Percentiles rank a stretch among this genome's conserved stretches.
Conservation (phyloP, 306 rosid genomes). For the Prunus dulcis region DNA sequence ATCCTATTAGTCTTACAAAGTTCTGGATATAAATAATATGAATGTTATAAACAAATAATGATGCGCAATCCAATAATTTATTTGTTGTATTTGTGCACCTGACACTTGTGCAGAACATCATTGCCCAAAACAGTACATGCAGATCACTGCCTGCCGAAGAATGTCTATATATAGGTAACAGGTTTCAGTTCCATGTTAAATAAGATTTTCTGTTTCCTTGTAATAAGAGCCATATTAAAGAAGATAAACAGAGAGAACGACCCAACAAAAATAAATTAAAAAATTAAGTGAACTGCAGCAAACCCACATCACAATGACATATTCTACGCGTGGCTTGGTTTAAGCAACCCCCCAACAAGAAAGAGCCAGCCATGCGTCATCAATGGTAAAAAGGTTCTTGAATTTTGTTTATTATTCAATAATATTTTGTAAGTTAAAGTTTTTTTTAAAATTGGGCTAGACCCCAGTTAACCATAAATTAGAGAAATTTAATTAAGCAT, state of each 20-base stretch:
- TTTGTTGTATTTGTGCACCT: neutral
- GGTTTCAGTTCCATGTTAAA: no score
- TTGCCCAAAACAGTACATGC: no score
- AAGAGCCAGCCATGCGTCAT: neutral
- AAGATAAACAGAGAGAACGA: no score
- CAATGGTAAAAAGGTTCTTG: neutral
- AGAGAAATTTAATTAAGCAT: no score
- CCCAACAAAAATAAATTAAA: no score
- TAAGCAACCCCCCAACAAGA: neutral
- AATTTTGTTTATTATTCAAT: neutral
- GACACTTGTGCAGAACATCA: no score
- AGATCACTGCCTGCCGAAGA: no score
- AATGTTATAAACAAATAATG: neutral
- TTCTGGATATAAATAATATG: neutral
- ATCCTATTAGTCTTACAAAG: neutral
- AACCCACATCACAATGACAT: neutral
- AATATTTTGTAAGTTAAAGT: neutral
- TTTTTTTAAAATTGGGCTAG: rapidly evolving
- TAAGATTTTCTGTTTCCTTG: no score
- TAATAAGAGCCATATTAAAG: no score
- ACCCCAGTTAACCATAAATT: rapidly evolving
- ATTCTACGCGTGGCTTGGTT: neutral
- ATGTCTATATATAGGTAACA: no score
- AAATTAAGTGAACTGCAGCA: neutral
- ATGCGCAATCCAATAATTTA: neutral